Percentiles rank a stretch among this genome's conserved stretches.
These are phyloP conservation scores for Cordyceps militaris DNA, from an alignment of 2,329 filamentous ascomycete genomes.

Conservation along the genomic window DNA sequence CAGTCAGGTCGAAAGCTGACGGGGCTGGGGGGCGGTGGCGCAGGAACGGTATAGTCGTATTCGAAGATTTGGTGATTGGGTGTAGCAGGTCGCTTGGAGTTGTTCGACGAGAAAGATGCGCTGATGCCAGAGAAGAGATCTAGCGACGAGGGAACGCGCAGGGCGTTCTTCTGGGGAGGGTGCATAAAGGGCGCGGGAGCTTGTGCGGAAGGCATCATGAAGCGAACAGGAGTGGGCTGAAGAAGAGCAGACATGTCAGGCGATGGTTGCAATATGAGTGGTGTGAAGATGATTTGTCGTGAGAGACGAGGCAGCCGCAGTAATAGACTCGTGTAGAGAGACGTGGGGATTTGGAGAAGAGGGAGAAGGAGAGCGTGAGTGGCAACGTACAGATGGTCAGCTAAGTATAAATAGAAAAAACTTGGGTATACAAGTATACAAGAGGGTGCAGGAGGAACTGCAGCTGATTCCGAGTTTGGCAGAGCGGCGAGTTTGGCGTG, in stretches of 20 bases:
- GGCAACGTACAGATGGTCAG: conserved; percentile 1
- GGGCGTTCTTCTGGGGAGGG: conserved; percentile 38
- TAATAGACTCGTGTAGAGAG: neutral
- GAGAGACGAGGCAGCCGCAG: neutral
- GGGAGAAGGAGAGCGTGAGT: neutral
- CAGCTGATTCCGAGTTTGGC: neutral
- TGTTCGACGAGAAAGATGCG: conserved; percentile 40
- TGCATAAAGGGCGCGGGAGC: conserved; percentile 36
- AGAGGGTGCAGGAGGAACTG: neutral
- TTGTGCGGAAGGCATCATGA: conserved; percentile 29
- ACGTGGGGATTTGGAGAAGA: neutral
- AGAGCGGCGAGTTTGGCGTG: neutral
- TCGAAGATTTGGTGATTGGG: conserved; percentile 47
- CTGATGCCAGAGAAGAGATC: conserved; percentile 48
- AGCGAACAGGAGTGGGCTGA: conserved; percentile 6
- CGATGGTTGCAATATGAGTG: neutral
- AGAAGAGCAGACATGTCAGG: conserved; percentile 9
- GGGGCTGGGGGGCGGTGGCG: conserved; percentile 56
- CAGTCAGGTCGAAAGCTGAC: conserved; percentile 53
- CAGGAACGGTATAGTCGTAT: conserved; percentile 57
- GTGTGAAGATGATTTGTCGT: neutral
- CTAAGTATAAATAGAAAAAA: neutral
- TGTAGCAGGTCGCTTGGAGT: conserved; percentile 34
- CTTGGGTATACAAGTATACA: neutral
- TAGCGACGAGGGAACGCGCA: conserved; percentile 37